phyloP scores from a whole-genome alignment of 306 rosid genomes.

The apple (Malus domestica) region ASM211411v1 NC_041800.1:12318501-12319000 shows the following conservation, averaged over 20 bases:
- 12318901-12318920: conserved; percentile 4
- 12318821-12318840: not conserved
- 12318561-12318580: too few species aligned
- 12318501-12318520: too few species aligned
- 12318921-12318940: conserved; percentile 73
- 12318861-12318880: not conserved
- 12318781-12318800: conserved; percentile 36
- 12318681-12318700: conserved; percentile 16
- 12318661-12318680: conserved; percentile 25
- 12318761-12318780: conserved; percentile 88
- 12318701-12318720: conserved; percentile 68
- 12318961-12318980: conserved; percentile 77
- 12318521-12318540: too few species aligned
- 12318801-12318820: not conserved
- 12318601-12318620: conserved; percentile 7
- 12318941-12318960: conserved; percentile 94
- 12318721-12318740: conserved; percentile 79
- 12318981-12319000: conserved; percentile 69
- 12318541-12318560: too few species aligned
- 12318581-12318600: conserved; percentile 23
- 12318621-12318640: conserved; percentile 28
- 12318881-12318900: not conserved
- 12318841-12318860: not conserved
- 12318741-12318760: conserved; percentile 97
- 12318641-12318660: conserved; percentile 16